A percentile compares a stretch with the other conserved stretches of the same genome.
Evolutionary conservation across 2,329 filamentous ascomycete genomes (phyloP).

Genomic region (Botrytis pseudocinerea): DNA sequence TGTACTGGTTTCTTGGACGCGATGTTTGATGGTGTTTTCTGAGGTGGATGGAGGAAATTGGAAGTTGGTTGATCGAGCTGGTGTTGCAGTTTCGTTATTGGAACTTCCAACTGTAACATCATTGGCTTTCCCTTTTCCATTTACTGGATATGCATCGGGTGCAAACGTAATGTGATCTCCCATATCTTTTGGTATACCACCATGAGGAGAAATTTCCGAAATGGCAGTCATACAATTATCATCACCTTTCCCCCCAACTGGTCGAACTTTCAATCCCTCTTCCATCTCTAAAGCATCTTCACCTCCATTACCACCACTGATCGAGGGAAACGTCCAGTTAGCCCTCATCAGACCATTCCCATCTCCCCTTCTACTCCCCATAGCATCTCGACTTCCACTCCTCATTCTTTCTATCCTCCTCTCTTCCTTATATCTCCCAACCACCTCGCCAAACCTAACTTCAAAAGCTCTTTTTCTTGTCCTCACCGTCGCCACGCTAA

Average conservation of each 20-base stretch:
- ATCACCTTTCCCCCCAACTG: not conserved
- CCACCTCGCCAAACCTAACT: slow-evolving; percentile 50
- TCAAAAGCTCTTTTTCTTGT: slow-evolving; percentile 64
- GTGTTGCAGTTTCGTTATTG: not conserved
- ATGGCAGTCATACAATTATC: slow-evolving; percentile 1
- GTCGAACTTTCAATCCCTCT: not conserved
- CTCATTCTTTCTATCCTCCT: not conserved
- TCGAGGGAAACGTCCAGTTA: not conserved
- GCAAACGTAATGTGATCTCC: slow-evolving; percentile 20
- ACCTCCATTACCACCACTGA: not conserved
- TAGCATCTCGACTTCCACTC: not conserved
- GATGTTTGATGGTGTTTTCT: not conserved
- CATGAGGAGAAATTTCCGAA: slow-evolving; percentile 6
- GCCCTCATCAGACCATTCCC: not conserved
- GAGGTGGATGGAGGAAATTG: not conserved
- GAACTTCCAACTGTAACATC: not conserved
- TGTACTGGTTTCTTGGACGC: not conserved
- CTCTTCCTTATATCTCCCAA: slow-evolving; percentile 1
- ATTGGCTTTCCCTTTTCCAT: not conserved
- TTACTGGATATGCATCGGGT: not conserved
- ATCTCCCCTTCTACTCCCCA: not conserved
- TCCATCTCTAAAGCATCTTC: not conserved
- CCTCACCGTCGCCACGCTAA: slow-evolving; percentile 63
- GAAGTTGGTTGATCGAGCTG: not conserved
- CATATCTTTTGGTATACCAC: not conserved